phyloP scores from a whole-genome alignment of 2,329 filamentous ascomycete species.

The Fusarium verticillioides region DNA sequence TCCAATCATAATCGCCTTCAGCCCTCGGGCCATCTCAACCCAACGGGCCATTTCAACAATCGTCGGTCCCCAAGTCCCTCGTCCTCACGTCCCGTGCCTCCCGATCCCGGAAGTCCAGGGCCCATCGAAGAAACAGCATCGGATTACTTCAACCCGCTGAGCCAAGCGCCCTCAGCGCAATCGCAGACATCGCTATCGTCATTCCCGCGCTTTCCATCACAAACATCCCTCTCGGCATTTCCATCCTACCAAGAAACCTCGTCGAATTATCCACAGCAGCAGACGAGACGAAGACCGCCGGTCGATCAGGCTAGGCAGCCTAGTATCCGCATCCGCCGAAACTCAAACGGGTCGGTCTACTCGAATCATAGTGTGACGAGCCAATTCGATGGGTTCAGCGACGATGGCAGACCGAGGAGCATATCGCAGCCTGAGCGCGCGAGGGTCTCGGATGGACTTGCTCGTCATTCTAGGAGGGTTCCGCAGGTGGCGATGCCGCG shows the following conservation, averaged over 20 bases:
- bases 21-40: slow-evolving; percentile 34
- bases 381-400: slow-evolving; percentile 16
- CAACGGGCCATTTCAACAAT: not conserved
- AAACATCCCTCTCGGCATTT: slow-evolving; percentile 28
- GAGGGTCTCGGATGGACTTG: slow-evolving; percentile 33
- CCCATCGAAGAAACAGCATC: slow-evolving; percentile 37
- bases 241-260: slow-evolving; percentile 11
- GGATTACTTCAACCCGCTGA: slow-evolving; percentile 43
- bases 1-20: slow-evolving; percentile 29
- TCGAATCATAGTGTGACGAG: slow-evolving; percentile 21
- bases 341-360: slow-evolving; percentile 39
- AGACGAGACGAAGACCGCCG: slow-evolving; percentile 24
- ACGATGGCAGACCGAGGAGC: slow-evolving; percentile 48
- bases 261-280: not conserved
- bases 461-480: slow-evolving; percentile 46
- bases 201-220: slow-evolving; percentile 23
- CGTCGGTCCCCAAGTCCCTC: slow-evolving; percentile 35
- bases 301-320: slow-evolving; percentile 37
- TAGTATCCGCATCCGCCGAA: slow-evolving; percentile 43
- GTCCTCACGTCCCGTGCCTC: slow-evolving; percentile 10
- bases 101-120: slow-evolving; percentile 32
- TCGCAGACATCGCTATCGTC: slow-evolving; percentile 36
- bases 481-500: slow-evolving; percentile 52
- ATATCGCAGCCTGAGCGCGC: slow-evolving; percentile 50
- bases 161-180: slow-evolving; percentile 34